A percentile compares a stretch with the other conserved stretches of the same genome.
phyloP scores from a whole-genome alignment of 2,329 filamentous ascomycete species.

The Dactylellina drechsleri region DNA sequence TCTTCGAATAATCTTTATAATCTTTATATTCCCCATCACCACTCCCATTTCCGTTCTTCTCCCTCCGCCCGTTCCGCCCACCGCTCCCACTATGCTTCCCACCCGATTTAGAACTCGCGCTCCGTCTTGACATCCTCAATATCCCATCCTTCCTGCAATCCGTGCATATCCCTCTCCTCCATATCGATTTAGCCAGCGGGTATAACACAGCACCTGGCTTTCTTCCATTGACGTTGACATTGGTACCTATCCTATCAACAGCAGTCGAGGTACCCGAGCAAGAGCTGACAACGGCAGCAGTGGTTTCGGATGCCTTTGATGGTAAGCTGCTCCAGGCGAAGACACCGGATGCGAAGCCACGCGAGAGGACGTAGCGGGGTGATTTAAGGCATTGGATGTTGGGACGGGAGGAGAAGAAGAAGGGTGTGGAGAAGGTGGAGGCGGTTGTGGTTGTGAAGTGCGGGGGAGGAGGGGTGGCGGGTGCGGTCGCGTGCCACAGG shows the following conservation, averaged over 20 bases:
- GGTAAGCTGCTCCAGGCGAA: constrained; percentile 57
- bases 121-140: constrained; percentile 42
- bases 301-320: constrained; percentile 55
- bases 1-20: constrained; percentile 16
- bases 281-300: constrained; percentile 56
- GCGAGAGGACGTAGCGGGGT: constrained; percentile 57
- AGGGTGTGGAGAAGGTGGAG: constrained; percentile 29
- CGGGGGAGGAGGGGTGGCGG: constrained; percentile 51
- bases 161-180: constrained; percentile 45
- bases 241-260: constrained; percentile 45
- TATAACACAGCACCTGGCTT: constrained; percentile 30
- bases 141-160: constrained; percentile 53
- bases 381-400: constrained; percentile 32
- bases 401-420: constrained; percentile 40
- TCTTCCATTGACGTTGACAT: constrained; percentile 50
- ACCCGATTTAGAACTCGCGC: constrained; percentile 44
- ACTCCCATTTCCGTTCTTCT: constrained; percentile 27
- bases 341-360: constrained; percentile 57
- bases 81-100: constrained; percentile 28
- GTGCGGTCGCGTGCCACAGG: constrained; percentile 52
- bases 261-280: constrained; percentile 41
- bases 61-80: constrained; percentile 4
- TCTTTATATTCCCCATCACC: constrained; percentile 10
- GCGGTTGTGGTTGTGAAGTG: constrained; percentile 24
- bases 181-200: constrained; percentile 51